Base-by-base conservation (phyloP, 176 grass and related monocot species). In the Triticum timopheevii region DNA sequence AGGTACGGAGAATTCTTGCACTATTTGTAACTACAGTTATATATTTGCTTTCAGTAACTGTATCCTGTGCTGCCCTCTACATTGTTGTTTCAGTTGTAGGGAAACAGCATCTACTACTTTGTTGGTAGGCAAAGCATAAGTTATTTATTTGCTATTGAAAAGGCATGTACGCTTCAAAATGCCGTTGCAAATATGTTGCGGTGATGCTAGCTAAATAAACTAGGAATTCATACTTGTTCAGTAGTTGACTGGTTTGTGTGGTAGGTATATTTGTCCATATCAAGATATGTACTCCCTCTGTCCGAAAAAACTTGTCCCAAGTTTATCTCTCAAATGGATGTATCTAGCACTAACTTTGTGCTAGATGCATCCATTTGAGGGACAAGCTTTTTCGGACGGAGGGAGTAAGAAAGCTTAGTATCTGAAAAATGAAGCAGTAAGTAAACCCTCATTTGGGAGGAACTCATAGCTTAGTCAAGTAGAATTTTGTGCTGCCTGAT, bases 1-100 rank as follows among this genome's bases (percentile, higher is more conserved):
- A 82, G 78, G 83, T 90, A 86, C 25, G 7, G 10, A 65, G 72
- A 25, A 59, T 44, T 36, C 49, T 76, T 24, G 33, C 31, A 59
- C 31, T 19, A 49, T 82, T 81, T 59, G 56, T 54, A 52, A 68
- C 10, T 69, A 7, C 13, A 28, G 25, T 54, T 87, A 35, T 11
- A 68, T 36, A 69, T 83, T 68, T 3, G 0, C 27, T 56, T 75
- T 11, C 7, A 20, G 6, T 15, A 17, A 66, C 4, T 73, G 24
- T 69, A 66, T 69, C 15, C 5, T 70, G 10, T 66, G 56, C 56
- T 59, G 50, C 64, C 13, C 24, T 69, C 30, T 61, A 13, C 52
- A 65, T n/a, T 34, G 20, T 52, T 84, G 65, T 35, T 73, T 15
- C 79, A 56, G 34, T 80, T 80, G 27, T 61, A 62, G 62, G 16